These are phyloP conservation scores for Coffea canephora DNA, from an alignment of 257 asterid species.

Conservation along the genomic window DNA sequence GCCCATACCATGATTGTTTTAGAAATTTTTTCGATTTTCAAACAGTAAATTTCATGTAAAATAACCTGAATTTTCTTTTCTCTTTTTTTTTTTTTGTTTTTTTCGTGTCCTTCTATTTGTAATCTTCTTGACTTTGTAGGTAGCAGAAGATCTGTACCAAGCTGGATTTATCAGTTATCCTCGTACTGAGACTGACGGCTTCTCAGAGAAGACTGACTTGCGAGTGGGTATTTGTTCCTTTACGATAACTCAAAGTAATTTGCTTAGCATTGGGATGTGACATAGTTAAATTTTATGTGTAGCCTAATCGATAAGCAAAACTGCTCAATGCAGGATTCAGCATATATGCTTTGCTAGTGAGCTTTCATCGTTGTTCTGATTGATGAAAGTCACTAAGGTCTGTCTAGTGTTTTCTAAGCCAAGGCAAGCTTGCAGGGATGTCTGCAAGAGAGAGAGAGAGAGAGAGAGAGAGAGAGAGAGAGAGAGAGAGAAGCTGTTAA, in stretches of 20 bases:
- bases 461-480: no score
- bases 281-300: background rate
- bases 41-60: background rate
- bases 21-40: background rate
- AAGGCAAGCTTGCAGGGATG: no score
- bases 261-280: background rate
- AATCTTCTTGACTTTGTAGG: conserved; percentile 42
- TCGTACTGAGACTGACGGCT: conserved; percentile 95
- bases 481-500: background rate
- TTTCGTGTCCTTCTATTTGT: background rate
- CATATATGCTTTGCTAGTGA: background rate
- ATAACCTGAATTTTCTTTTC: background rate
- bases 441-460: no score
- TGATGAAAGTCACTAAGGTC: background rate
- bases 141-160: conserved; percentile 96
- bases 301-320: background rate
- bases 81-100: background rate
- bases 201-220: conserved; percentile 70
- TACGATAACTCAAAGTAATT: background rate
- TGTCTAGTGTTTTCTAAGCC: background rate
- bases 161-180: conserved; percentile 99
- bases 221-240: conserved; percentile 42
- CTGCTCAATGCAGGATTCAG: background rate
- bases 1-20: background rate
- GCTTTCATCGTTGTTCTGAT: background rate